Evolutionary conservation across 352 stramenopile species (phyloP), one percentile per base, ranked within the genome.

Genomic region (Globisporangium mamillatum): DNA sequence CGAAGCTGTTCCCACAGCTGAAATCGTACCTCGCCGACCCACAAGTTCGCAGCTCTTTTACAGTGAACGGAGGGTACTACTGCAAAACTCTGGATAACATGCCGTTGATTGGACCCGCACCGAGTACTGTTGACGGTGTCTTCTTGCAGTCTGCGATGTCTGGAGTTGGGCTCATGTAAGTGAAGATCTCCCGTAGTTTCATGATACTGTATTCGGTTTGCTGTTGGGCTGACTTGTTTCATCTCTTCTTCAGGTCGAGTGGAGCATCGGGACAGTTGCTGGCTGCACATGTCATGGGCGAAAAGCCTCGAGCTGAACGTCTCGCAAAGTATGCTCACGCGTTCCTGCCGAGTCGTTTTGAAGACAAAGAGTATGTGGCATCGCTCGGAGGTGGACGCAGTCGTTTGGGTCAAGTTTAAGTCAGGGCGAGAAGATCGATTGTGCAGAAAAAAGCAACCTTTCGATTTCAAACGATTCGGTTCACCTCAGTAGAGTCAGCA

Each of bases 81-180:
- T 93, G 83, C 77, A 93, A 93, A 69, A 92, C 81, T 7, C 64
- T 88, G 55, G 83, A 92, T 74, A 92, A 91, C 60, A 76, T 90
- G 56, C 86, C 86, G 24, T 61, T 93, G 54, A 92, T 93, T 52
- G 85, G 85, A 18, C 78, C 78, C 12, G 79, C 81, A 14, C 79
- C 81, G 3, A 83, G 64, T 56, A 90, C 83, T 0, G 73, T 91
- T 56, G 77, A 85, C 18, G 83, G 83, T 5, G 69, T 92, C n/a
- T 92, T 79, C 57, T 69, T 91, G 9, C 82, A 91, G 69, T 88
- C 83, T 9, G 83, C 83, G 5, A 93, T 93, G 83, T 82, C 81
- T 36, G 81, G 81, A 14, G 78, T 93, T 34, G 86, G 83, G 0
- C 71, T 93, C 57, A 92, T 93, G 86, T 88, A 68, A 50, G 75